These are phyloP conservation scores for Cladosporium austrohemisphaericum DNA, from an alignment of 2,329 filamentous ascomycete species.

Conservation along the genomic window DNA sequence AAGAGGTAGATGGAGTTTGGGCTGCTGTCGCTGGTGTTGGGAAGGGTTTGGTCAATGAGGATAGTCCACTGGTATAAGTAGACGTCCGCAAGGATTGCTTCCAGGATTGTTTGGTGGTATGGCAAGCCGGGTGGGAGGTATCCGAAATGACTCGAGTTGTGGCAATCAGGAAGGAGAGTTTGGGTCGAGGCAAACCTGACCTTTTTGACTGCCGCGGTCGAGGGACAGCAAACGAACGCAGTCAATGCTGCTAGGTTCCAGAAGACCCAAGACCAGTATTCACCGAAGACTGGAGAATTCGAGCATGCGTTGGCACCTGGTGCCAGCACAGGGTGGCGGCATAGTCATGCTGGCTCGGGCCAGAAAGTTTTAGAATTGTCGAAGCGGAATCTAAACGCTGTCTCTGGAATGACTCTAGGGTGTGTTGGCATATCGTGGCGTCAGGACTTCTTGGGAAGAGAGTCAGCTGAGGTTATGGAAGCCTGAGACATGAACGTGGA, in stretches of 20 bases:
- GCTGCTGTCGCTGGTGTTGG: background rate
- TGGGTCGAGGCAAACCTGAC: background rate
- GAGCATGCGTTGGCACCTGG: slow-evolving; percentile 1
- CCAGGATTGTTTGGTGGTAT: too few species aligned
- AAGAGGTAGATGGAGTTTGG: background rate
- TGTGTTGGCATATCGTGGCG: background rate
- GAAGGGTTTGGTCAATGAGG: too few species aligned
- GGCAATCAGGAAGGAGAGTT: too few species aligned
- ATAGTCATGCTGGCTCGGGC: background rate
- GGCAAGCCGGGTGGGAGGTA: too few species aligned
- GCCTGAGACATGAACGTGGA: background rate
- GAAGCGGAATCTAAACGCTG: background rate
- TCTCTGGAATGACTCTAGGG: background rate
- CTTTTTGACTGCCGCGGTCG: background rate
- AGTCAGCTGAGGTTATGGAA: background rate
- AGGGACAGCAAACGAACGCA: slow-evolving; percentile 2
- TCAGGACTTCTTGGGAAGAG: background rate
- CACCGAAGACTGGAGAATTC: background rate
- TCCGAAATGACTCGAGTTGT: too few species aligned
- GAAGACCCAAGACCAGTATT: background rate
- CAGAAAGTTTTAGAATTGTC: background rate
- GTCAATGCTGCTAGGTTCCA: slow-evolving; percentile 5
- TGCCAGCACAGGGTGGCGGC: background rate
- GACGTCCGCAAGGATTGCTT: too few species aligned
- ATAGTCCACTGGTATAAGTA: too few species aligned